Base-by-base conservation (phyloP, 1,284 basidiomycete species). In the Mycosarcoma mackinlayi region DNA sequence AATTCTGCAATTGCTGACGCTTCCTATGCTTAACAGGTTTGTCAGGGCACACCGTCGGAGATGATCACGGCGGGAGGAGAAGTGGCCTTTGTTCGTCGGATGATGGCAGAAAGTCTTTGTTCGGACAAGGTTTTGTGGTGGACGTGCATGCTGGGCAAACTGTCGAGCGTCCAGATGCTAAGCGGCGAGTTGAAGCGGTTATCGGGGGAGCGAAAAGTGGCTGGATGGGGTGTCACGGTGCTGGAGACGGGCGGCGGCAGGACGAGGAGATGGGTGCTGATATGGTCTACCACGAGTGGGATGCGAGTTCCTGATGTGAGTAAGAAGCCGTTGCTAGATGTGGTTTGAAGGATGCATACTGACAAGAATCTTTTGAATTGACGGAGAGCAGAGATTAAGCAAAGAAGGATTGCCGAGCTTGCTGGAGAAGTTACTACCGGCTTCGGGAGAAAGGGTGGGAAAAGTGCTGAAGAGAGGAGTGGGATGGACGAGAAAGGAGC, bases 51-150 rank as follows among this genome's bases (percentile, higher is more conserved):
- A 0, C 86, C 88, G 14, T 87, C 89, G 18, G 94, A 97, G 82
- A 92, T 95, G 88, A 88, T 97, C 55, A 91, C 90, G 0, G 83
- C 85, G 0, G 94, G 94, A 3, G 95, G 95, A 0, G 95, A 98
- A 80, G 86, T 86, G 0, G 84, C 82, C 0, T 98, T 98, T 70
- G 90, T 98, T 3, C 80, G 84, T 5, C 84, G 85, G 40, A 94
- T 98, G 87, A 86, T 98, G 0, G 76, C 83, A 2, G 94, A 97
- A 83, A 92, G 91, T 74, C 87, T 25, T 87, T 90, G 76, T 54
- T 83, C 75, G 45, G 25, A 9, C 7, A 46, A 37, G 6, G 53
- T 71, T 11, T 14, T 57, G 1, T 96, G 93, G 94, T 97, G 89
- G 79, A 94, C 94, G 0, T 93, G 91, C 10, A 90, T 97, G 87